Base-by-base conservation (phyloP, 371 early-diverging fungal species). In the Mortierella sp. region DNA sequence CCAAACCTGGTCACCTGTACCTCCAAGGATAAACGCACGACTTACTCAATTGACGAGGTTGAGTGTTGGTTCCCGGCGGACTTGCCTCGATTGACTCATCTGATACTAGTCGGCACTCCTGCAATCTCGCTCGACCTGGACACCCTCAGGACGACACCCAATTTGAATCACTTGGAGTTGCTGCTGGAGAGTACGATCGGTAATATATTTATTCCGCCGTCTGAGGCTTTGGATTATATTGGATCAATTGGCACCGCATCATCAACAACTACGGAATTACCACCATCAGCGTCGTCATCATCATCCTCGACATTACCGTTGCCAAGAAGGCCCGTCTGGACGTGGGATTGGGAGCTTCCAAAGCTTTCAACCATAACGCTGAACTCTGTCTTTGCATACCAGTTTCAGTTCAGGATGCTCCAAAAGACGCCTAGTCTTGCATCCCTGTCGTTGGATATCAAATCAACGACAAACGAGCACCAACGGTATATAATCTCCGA, bases 321-420 rank as follows among this genome's bases (percentile, higher is more conserved):
- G 0, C n/a, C 2, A 6, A 50, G 50, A 50, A 6, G 7, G 16
- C 22, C 48, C 22, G 22, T 48, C 22, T 48, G 22, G 48, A 22
- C 48, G 6, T 48, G 48, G 48, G 22, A 48, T 22, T 48, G 48
- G 48, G 48, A 48, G 19, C 48, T 48, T 6, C 6, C 6, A 22
- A 48, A 48, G 48, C 48, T 16, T 7, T 6, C 4, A 7, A 48
- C 19, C 16, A 2, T 31, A 16, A 1, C 13, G 22, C 10, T 39
- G 37, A 1, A 2, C 6, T 11, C 55, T 53, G 26, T 11, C 6
- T 68, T 68, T 40, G 68, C 55, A 0, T 52, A 40, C 40, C 13
- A 37, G n/a, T 68, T 68, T 24, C 37, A 40, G 55, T 68, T 68
- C 41, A 8, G 19, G 53, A 39, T 68, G 55, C 41, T 68, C 2